These are phyloP conservation scores for Taxillus chinensis DNA, from an alignment of 164 flowering plant species.

Conservation along the genomic window DNA sequence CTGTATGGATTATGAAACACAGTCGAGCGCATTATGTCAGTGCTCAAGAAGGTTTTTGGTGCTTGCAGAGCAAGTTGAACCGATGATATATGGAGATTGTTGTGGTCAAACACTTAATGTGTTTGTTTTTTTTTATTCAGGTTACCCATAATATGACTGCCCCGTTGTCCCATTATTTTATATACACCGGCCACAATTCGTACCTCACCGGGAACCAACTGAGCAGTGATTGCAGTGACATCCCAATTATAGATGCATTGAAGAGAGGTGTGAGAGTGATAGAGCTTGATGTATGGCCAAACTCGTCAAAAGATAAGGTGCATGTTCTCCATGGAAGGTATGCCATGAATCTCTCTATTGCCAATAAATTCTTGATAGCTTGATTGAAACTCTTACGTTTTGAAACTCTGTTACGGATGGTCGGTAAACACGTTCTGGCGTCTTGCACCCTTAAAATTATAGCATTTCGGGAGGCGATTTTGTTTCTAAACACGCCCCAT, in stretches of 20 bases:
- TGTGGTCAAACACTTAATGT: not conserved
- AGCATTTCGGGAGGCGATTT: too few relatives aligned
- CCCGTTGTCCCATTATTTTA: slow-evolving; percentile 40
- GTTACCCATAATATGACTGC: slow-evolving; percentile 43
- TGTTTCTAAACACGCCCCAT: too few relatives aligned
- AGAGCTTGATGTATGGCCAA: slow-evolving; percentile 49
- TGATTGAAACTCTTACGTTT: too few relatives aligned
- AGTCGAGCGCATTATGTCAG: too few relatives aligned
- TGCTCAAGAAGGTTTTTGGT: not conserved
- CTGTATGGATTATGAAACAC: too few relatives aligned
- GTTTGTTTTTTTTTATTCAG: slow-evolving; percentile 10
- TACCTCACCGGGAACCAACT: slow-evolving; percentile 47
- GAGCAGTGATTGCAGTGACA: slow-evolving; percentile 34
- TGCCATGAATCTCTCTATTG: not conserved
- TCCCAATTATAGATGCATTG: slow-evolving; percentile 36
- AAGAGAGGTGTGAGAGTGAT: slow-evolving; percentile 36
- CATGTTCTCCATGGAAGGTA: slow-evolving; percentile 49
- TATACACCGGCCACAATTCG: slow-evolving; percentile 44
- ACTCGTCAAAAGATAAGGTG: slow-evolving; percentile 24
- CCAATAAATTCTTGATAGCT: too few relatives aligned
- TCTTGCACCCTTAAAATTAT: too few relatives aligned
- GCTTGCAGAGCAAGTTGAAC: not conserved
- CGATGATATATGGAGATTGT: not conserved
- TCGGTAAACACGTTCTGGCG: too few relatives aligned
- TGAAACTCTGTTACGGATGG: too few relatives aligned